These are phyloP conservation scores for Musa acuminata DNA, from an alignment of 176 grass and related monocot species.

Conservation along the genomic window DNA sequence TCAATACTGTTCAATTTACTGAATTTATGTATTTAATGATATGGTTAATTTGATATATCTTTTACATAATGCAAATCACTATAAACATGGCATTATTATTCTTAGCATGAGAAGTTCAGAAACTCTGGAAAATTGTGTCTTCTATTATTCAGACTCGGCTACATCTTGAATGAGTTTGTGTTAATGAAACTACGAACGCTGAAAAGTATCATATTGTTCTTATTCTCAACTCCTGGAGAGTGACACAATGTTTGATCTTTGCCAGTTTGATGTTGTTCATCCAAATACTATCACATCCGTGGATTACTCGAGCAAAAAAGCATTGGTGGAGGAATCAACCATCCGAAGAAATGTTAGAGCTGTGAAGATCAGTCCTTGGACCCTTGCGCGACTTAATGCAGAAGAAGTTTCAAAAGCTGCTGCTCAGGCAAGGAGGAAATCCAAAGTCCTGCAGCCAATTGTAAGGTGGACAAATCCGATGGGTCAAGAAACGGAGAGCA, in stretches of 20 bases:
- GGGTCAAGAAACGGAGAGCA: constrained; percentile 23
- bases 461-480: constrained; percentile 19
- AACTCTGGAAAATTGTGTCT: no score
- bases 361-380: constrained; percentile 89
- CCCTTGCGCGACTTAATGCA: constrained; percentile 26
- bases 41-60: no score
- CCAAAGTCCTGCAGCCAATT: constrained; percentile 55
- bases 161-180: no score
- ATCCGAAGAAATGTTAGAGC: constrained; percentile 48
- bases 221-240: constrained; percentile 4
- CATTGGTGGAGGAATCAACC: constrained; percentile 45
- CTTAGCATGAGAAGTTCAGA: no score
- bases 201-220: background rate
- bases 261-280: constrained; percentile 76
- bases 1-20: no score
- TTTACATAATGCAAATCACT: no score
- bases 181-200: no score
- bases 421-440: constrained; percentile 63
- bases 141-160: no score
- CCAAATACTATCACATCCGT: constrained; percentile 50
- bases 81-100: no score
- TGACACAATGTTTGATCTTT: constrained; percentile 12
- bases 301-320: constrained; percentile 43
- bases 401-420: constrained; percentile 46
- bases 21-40: no score